Conservation (phyloP, 176 grass and related monocot genomes). For the Oryza australiensis region DNA sequence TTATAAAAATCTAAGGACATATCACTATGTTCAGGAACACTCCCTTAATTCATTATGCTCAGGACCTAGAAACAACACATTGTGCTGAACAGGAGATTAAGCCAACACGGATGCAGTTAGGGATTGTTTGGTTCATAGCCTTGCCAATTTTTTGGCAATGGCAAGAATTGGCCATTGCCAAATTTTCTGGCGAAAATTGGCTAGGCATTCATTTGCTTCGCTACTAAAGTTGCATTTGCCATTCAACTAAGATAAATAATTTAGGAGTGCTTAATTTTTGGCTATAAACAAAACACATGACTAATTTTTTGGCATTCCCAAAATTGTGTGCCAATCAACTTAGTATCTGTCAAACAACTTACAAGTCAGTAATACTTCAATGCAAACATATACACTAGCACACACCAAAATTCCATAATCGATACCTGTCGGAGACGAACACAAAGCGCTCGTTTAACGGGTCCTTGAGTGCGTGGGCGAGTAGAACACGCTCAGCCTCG, state of each 20-base stretch:
- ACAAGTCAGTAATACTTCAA: neutral
- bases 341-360: neutral
- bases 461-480: conserved; percentile 78
- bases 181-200: too few relatives aligned
- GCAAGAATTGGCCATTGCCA: too few relatives aligned
- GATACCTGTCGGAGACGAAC: conserved; percentile 91
- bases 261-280: too few relatives aligned
- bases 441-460: conserved; percentile 82
- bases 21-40: neutral
- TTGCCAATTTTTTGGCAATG: too few relatives aligned
- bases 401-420: neutral
- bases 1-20: neutral
- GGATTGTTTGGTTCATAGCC: too few relatives aligned
- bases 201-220: too few relatives aligned
- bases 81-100: neutral
- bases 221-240: too few relatives aligned
- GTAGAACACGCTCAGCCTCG: conserved; percentile 79
- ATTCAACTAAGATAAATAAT: too few relatives aligned
- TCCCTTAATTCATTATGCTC: neutral
- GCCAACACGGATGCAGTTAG: neutral
- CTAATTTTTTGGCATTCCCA: too few relatives aligned
- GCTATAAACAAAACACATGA: too few relatives aligned
- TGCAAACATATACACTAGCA: neutral
- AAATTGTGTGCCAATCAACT: too few relatives aligned
- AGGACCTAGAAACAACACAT: neutral